Evolutionary conservation across 345 rosid species (phyloP).

Genomic region (Gynandropsis gynandra): DNA sequence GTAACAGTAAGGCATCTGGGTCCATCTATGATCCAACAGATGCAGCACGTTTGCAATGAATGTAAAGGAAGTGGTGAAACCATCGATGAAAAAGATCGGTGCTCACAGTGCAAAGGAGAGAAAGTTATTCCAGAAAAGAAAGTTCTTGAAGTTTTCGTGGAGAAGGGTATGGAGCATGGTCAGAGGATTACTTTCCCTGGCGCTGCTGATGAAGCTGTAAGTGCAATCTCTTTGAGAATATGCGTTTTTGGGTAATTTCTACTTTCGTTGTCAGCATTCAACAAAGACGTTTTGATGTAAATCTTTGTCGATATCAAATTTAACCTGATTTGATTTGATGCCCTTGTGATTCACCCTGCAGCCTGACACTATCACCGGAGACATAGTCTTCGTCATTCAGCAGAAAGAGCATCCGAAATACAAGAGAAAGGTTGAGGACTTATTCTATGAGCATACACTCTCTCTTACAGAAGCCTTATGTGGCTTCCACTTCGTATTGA

Average conservation of each 20-base stretch:
- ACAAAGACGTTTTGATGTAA: not conserved
- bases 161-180: slow-evolving; percentile 87
- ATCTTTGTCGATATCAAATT: not conserved
- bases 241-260: too few species aligned
- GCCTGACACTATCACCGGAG: slow-evolving; percentile 92
- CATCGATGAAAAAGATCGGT: slow-evolving; percentile 63
- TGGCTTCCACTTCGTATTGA: slow-evolving; percentile 72
- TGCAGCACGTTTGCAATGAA: slow-evolving; percentile 85
- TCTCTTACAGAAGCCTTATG: slow-evolving; percentile 86
- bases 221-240: slow-evolving; percentile 7
- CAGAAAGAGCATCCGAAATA: slow-evolving; percentile 84
- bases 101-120: slow-evolving; percentile 76
- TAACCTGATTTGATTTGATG: not conserved
- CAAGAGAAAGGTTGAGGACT: slow-evolving; percentile 80
- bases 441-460: slow-evolving; percentile 66
- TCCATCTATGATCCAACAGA: slow-evolving; percentile 97
- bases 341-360: slow-evolving; percentile 30
- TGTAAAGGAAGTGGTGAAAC: slow-evolving; percentile 89
- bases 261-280: too few species aligned
- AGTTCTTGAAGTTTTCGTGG: slow-evolving; percentile 74
- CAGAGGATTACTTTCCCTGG: slow-evolving; percentile 90
- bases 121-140: slow-evolving; percentile 81
- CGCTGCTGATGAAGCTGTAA: slow-evolving; percentile 85
- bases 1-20: slow-evolving; percentile 78
- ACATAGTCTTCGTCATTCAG: slow-evolving; percentile 75